Base-by-base conservation (phyloP, 306 rosid genomes). In the Cicer chorassanicum region DNA sequence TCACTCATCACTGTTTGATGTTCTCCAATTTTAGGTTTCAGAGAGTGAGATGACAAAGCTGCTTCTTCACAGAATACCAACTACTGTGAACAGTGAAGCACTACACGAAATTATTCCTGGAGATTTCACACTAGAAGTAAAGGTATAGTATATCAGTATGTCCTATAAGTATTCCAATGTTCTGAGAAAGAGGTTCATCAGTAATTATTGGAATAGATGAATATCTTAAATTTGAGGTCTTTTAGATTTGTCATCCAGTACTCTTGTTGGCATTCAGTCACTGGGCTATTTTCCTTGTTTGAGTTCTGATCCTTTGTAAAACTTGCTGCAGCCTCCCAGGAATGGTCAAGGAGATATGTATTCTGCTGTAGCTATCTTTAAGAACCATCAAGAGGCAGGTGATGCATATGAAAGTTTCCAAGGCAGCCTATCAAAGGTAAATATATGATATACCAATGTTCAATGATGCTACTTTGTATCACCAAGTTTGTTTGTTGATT, bases 51-150 rank as follows among this genome's bases (percentile, higher is more conserved):
- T 60, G 84, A 70, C 84, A n/a, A 94, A 82, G 85, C 86, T 94
- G 13, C 75, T 90, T 61, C 78, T 93, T 53, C 97, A 93, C 82
- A 81, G 42, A 63, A 89, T 93, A 82, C 92, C 92, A 36, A 65
- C 18, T 19, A 9, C 53, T 61, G 86, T 91, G 46, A 62, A 88
- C 50, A 68, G 18, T 65, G 82, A 86, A 82, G 80, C 85, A 45
- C 85, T 93, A 51, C 76, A 77, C 70, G 38, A 74, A 65, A 79
- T 78, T 78, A 60, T 91, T 59, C 87, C 87, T 11, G 94, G 97
- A 7, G 78, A 84, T 68, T 89, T 82, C 82, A 82, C 70, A 16
- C 60, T 91, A 45, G 88, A 89, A 81, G 59, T 71, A 67, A 83
- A 86, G 97, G 98, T 93, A 81, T 78, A 67, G 56, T 78, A 50